A percentile compares a stretch with the other conserved stretches of the same genome.
Evolutionary conservation across 2,329 filamentous ascomycete species (phyloP).

Genomic region (Alternaria panax): DNA sequence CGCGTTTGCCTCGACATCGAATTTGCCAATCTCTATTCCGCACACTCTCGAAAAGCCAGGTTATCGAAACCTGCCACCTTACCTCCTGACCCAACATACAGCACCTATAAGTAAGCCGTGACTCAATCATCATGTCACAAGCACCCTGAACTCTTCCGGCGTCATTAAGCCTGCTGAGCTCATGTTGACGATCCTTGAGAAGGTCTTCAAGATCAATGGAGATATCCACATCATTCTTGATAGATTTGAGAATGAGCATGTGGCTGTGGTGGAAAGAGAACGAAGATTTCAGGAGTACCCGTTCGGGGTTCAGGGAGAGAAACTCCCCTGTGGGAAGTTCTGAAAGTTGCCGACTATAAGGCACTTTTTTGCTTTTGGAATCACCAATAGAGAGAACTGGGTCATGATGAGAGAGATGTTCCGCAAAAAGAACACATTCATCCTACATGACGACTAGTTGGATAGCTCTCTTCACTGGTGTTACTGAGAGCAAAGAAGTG

Average conservation of each 20-base stretch:
- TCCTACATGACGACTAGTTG: not conserved
- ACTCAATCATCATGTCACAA: not conserved
- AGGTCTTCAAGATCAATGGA: not conserved
- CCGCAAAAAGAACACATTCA: not conserved
- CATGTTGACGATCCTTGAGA: not conserved
- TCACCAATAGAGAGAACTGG: not conserved
- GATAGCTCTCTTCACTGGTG: not conserved
- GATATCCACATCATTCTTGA: not conserved
- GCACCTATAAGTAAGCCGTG: not conserved
- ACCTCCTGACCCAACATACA: not conserved
- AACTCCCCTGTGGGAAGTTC: not conserved
- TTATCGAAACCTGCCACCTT: not conserved
- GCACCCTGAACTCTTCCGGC: not conserved
- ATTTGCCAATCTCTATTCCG: not conserved
- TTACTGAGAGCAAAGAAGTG: not conserved
- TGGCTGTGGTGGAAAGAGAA: not conserved
- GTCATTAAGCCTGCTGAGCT: not conserved
- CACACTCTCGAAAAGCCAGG: not conserved
- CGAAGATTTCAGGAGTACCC: not conserved
- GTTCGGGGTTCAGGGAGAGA: not conserved
- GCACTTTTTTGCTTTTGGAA: not conserved
- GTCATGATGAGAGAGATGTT: not conserved
- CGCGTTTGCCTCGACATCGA: not conserved
- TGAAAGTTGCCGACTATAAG: not conserved
- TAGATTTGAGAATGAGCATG: not conserved